Evolutionary conservation across 2,329 filamentous ascomycete species (phyloP).

Genomic region (Pseudogymnoascus sp.): DNA sequence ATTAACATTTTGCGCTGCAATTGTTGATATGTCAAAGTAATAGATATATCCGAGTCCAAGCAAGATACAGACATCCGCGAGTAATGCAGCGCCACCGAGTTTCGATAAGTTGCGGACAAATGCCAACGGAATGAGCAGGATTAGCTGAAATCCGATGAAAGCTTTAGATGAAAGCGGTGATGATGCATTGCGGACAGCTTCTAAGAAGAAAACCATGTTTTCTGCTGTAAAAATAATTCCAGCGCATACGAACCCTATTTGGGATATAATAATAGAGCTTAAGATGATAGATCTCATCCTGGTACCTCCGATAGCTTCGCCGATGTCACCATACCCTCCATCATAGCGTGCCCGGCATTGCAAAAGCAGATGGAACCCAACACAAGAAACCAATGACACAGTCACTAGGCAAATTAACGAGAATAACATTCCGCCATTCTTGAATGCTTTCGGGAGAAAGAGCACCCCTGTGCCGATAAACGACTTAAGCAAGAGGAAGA

Average conservation of each 20-base stretch:
- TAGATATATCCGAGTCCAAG: conserved; percentile 89
- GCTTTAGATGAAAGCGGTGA: conserved; percentile 78
- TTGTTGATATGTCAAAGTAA: conserved; percentile 86
- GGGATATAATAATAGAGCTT: conserved; percentile 84
- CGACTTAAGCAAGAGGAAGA: conserved; percentile 84
- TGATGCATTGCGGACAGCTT: conserved; percentile 79
- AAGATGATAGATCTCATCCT: conserved; percentile 87
- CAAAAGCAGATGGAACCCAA: conserved; percentile 92
- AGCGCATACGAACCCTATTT: conserved; percentile 88
- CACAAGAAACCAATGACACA: conserved; percentile 84
- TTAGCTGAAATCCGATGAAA: conserved; percentile 88
- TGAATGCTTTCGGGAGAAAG: conserved; percentile 84
- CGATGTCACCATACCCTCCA: conserved; percentile 96
- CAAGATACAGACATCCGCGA: conserved; percentile 91
- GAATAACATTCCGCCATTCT: conserved; percentile 96
- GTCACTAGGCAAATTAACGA: conserved; percentile 82
- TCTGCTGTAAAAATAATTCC: conserved; percentile 97
- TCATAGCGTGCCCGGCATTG: conserved; percentile 76
- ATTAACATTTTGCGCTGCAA: conserved; percentile 63
- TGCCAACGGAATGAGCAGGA: conserved; percentile 90
- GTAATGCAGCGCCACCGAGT: conserved; percentile 85
- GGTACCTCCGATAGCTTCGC: conserved; percentile 83
- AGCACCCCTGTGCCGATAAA: conserved; percentile 95
- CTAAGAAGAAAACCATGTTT: conserved; percentile 88
- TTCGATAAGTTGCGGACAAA: conserved; percentile 95